Evolutionary conservation across 805 yeast genomes (phyloP), one percentile per base, ranked within the genome.

Genomic region (Hanseniaspora jakobsenii): DNA sequence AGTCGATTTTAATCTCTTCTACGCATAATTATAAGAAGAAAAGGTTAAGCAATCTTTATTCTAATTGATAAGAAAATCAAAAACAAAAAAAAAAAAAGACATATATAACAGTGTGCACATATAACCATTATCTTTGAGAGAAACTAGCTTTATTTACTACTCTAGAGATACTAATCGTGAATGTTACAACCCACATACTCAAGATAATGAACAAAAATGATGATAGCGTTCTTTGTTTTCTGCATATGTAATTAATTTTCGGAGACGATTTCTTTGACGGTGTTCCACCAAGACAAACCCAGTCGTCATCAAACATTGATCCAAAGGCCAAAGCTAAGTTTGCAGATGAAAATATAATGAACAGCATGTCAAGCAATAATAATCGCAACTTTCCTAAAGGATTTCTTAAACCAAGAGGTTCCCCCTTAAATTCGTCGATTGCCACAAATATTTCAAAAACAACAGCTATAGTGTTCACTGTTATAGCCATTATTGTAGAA

Each of bases 401-500:
- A 49, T 84, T 74, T 52, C 98, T 71, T 36, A 91, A 67, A 0
- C 98, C 98, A 38, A 91, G 60, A 0, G 97, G 98, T 57, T 84
- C 81, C 12, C 95, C 93, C 19, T 78, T 72, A 61, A 84, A 89
- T 61, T 91, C 98, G 60, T 91, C 97, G 55, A 76, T 77, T 2
- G 94, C 77, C 58, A 89, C 83, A 60, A 83, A 86, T 3, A 78
- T 62, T 46, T 86, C 70, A 57, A 91, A 91, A 0, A 75, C 71
- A 21, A 84, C 62, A 2, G 95, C 94, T 49, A 77, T 67, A 23
- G 84, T 66, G 55, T 86, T 89, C 3, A 89, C 94, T 42, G 77
- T 77, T 2, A 91, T 72, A 3, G 96, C 91, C 94, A 91, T 85
- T 36, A 87, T 77, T 0, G 97, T 83, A 53, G 94, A 79, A 14